phyloP scores from a whole-genome alignment of 2,329 filamentous ascomycete genomes.

The Sphaceloma murrayae region DNA sequence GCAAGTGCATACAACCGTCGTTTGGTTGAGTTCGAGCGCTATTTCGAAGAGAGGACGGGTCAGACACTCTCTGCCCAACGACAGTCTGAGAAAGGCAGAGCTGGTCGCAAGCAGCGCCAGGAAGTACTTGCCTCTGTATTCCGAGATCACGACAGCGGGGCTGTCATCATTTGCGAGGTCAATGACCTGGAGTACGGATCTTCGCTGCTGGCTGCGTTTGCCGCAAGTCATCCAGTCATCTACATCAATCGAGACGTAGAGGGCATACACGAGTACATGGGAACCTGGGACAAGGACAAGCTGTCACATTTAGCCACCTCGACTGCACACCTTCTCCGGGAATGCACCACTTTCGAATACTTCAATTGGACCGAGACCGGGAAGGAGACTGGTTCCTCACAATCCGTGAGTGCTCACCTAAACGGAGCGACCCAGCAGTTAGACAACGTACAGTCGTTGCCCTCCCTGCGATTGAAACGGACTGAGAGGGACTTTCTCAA shows the following conservation, averaged over 20 bases:
- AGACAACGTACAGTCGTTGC: constrained; percentile 22
- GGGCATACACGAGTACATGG: constrained; percentile 55
- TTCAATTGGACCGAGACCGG: constrained; percentile 57
- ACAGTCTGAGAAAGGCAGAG: constrained; percentile 49
- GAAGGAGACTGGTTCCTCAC: constrained; percentile 1
- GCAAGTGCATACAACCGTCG: constrained; percentile 60
- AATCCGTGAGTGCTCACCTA: constrained; percentile 1
- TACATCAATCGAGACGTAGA: constrained; percentile 57
- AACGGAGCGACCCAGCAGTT: not conserved
- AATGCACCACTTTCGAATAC: constrained; percentile 65
- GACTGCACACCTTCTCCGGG: constrained; percentile 50
- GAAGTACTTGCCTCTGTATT: constrained; percentile 53
- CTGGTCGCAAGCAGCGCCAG: constrained; percentile 55
- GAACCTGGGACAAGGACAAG: constrained; percentile 44
- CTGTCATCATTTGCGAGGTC: constrained; percentile 62
- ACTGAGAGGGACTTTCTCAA: constrained; percentile 61
- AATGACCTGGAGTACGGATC: constrained; percentile 57
- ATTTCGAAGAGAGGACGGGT: constrained; percentile 56
- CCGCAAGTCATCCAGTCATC: constrained; percentile 58
- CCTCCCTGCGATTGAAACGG: constrained; percentile 58
- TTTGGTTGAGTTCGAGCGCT: constrained; percentile 58
- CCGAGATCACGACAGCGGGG: constrained; percentile 47
- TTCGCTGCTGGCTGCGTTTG: constrained; percentile 54
- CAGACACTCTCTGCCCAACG: constrained; percentile 55
- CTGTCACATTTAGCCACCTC: constrained; percentile 50